Base-by-base conservation (phyloP, 768 basidiomycete genomes). In the Mycena galericulata region DNA sequence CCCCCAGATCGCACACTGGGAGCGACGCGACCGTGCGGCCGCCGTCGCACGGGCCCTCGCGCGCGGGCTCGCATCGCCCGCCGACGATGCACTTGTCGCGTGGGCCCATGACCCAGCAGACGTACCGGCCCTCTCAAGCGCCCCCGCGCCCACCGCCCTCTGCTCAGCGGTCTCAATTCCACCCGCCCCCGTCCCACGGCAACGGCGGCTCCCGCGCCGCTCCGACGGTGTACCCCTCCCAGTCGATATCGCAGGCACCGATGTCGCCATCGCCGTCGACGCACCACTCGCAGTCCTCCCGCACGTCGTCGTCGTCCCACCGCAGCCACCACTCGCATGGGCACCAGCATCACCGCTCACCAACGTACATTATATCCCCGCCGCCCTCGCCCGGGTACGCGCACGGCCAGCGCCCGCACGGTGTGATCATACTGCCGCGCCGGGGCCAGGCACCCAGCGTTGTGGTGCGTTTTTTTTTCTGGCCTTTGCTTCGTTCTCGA, bases 191-290 rank as follows among this genome's bases (percentile, higher is more conserved):
- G 24, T 45, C 51, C 9, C 41, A 2, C 12, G 22, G n/a, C n/a
- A n/a, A n/a, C n/a, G n/a, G 30, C 34, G 36, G 49, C 34, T 50
- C 30, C 20, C 29, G 50, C 14, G 9, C 51, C 14, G 24, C 55
- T 14, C 43, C 56, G 56, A 61, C 59, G 14, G 51, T 63, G 30
- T 32, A 24, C 3, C 62, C 62, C 12, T 63, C 62, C 18, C 29
- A 54, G 3, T 63, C 62, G 7, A 63, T 63, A 12, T 63, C 62
- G 40, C 62, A 63, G 26, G 61, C 61, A 6, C 36, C 36, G n/a
- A 47, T 10, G 8, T 45, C 34, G 22, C 43, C 15, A 12, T 40
- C 27, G 17, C 30, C 53, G 36, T 47, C 43, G 5, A 36, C 29
- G 53, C 38, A 36, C 26, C 43, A 32, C 26, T n/a, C 10, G 20